Percentiles rank a stretch among this genome's conserved stretches.
Conservation (phyloP, 257 asterid genomes). For the Linderniella brevidens region DNA sequence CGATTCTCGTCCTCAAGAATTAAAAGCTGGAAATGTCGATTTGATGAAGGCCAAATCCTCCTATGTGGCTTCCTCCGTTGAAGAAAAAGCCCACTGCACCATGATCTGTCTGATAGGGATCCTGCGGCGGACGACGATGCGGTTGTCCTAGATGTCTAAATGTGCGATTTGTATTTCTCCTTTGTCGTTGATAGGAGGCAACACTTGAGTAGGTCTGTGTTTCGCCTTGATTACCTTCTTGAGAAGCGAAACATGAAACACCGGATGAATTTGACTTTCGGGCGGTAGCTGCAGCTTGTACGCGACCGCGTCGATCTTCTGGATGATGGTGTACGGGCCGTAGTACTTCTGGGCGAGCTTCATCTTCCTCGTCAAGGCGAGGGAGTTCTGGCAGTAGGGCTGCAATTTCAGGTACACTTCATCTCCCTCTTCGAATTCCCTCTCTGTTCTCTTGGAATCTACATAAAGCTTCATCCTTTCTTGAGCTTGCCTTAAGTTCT, state of each 20-base stretch:
- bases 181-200: not conserved
- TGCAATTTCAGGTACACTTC: not conserved
- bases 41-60: too few species aligned
- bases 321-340: not conserved
- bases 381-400: not conserved
- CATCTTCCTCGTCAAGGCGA: not conserved
- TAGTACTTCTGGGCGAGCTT: not conserved
- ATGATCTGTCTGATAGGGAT: too few species aligned
- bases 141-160: not conserved
- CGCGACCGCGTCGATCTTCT: not conserved
- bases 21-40: too few species aligned
- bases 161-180: not conserved
- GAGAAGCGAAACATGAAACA: not conserved
- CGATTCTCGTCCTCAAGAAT: too few species aligned
- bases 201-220: not conserved
- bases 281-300: not conserved
- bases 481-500: not conserved
- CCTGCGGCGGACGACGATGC: too few species aligned
- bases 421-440: constrained; percentile 1
- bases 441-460: not conserved
- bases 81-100: too few species aligned
- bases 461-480: not conserved
- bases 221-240: not conserved
- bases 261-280: not conserved
- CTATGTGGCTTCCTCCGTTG: too few species aligned